Percentiles rank a stretch among this genome's conserved stretches.
Evolutionary conservation across 805 yeast species (phyloP).

Genomic region (Kuraishia cidri): DNA sequence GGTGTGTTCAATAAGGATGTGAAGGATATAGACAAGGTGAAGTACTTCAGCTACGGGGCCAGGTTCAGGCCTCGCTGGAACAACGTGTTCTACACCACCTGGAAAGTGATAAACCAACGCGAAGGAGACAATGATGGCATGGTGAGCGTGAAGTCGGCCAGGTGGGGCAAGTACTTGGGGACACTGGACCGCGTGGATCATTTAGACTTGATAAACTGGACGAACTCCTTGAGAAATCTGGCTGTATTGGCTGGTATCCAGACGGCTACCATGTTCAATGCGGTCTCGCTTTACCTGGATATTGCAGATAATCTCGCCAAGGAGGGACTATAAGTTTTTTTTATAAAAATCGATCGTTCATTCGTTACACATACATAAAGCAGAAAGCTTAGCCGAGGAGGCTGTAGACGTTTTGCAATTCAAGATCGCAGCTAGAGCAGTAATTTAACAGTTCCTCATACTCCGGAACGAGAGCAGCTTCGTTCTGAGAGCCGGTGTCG

Average conservation of each 20-base stretch:
- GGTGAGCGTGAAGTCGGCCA: constrained; percentile 68
- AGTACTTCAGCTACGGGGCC: constrained; percentile 83
- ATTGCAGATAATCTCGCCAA: constrained; percentile 55
- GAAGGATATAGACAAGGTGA: constrained; percentile 48
- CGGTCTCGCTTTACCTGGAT: constrained; percentile 61
- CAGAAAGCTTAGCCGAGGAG: not conserved
- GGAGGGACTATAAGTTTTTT: constrained; percentile 47
- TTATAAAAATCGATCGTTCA: not conserved
- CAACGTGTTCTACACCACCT: constrained; percentile 53
- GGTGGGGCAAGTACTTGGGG: constrained; percentile 82
- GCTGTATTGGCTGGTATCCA: constrained; percentile 21
- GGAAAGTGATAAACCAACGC: constrained; percentile 44
- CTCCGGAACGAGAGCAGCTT: too few relatives aligned
- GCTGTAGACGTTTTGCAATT: constrained; percentile 13
- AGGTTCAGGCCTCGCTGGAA: constrained; percentile 52
- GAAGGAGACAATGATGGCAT: constrained; percentile 76
- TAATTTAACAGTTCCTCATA: constrained; percentile 15
- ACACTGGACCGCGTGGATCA: constrained; percentile 76
- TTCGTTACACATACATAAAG: not conserved
- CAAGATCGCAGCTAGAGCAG: constrained; percentile 22
- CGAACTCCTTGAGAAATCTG: constrained; percentile 36
- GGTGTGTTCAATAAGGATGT: constrained; percentile 42
- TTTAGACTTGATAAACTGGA: constrained; percentile 81
- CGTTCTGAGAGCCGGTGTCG: too few relatives aligned
- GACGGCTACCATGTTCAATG: constrained; percentile 40